phyloP scores from a whole-genome alignment of 345 rosid species.

The Leavenworthia alabamica region DNA sequence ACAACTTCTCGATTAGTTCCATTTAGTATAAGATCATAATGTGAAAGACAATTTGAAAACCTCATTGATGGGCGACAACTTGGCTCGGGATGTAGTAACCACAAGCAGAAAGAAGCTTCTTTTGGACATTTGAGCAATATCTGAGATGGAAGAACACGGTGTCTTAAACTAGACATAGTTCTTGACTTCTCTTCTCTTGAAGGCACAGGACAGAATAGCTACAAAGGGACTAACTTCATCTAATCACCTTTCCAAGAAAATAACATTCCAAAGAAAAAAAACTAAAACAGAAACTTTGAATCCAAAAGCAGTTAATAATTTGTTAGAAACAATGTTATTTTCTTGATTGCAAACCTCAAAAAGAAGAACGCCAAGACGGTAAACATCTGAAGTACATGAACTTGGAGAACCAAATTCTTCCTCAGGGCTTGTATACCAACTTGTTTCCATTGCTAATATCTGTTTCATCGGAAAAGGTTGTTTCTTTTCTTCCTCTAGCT shows the following conservation, averaged over 20 bases:
- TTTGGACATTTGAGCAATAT: conserved; percentile 77
- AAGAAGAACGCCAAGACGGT: conserved; percentile 78
- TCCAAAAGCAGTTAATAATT: neutral
- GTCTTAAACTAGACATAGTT: conserved; percentile 90
- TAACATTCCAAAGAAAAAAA: neutral
- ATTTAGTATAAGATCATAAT: neutral
- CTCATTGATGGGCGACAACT: conserved; percentile 69
- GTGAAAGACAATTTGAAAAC: conserved; percentile 33
- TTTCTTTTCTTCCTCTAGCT: conserved; percentile 52
- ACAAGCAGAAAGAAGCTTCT: conserved; percentile 92
- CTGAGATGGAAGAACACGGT: conserved; percentile 94
- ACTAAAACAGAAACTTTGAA: neutral
- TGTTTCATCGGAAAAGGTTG: conserved; percentile 86
- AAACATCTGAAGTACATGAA: conserved; percentile 82
- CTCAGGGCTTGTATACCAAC: conserved; percentile 91
- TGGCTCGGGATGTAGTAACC: conserved; percentile 91
- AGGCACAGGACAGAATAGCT: conserved; percentile 63
- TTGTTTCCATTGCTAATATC: conserved; percentile 67
- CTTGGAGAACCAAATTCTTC: conserved; percentile 55
- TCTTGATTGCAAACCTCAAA: conserved; percentile 59
- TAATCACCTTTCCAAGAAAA: conserved; percentile 26
- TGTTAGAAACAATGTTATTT: neutral
- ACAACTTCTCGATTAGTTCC: neutral
- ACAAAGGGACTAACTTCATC: conserved; percentile 27
- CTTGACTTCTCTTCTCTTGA: conserved; percentile 67